phyloP scores from a whole-genome alignment of 495 filamentous ascomycete genomes.

The Xylaria castorea region DNA sequence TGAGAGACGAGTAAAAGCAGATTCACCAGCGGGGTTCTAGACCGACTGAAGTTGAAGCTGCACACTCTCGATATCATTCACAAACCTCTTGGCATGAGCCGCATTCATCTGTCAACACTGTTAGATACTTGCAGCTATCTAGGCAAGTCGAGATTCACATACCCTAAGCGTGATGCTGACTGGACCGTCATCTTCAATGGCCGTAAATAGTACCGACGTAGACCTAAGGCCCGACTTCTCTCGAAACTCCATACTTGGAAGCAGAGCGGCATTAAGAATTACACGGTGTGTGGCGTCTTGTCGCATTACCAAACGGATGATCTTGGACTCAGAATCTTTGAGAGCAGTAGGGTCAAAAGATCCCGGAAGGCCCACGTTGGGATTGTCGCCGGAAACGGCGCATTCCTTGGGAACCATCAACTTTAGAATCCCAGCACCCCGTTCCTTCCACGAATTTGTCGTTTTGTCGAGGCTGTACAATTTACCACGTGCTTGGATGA shows the following conservation, averaged over 20 bases:
- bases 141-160: conserved; percentile 37
- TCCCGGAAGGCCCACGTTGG: conserved; percentile 46
- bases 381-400: conserved; percentile 55
- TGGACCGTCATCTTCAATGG: conserved; percentile 63
- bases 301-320: conserved; percentile 81
- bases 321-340: conserved; percentile 51
- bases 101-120: conserved; percentile 48
- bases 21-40: conserved; percentile 31
- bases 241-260: conserved; percentile 74
- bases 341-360: conserved; percentile 58
- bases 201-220: conserved; percentile 59
- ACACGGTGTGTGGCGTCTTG: conserved; percentile 85
- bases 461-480: conserved; percentile 75
- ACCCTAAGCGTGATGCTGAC: conserved; percentile 76
- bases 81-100: conserved; percentile 52
- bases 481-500: conserved; percentile 71
- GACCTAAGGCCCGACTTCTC: conserved; percentile 69
- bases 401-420: conserved; percentile 69
- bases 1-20: neutral
- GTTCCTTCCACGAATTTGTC: conserved; percentile 76
- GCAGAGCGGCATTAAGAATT: conserved; percentile 81
- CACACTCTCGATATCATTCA: conserved; percentile 47
- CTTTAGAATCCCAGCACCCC: conserved; percentile 81
- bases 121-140: conserved; percentile 5
- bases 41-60: conserved; percentile 47